phyloP scores from a whole-genome alignment of 2,329 filamentous ascomycete species.

The Microcyclospora tardicrescens region DNA sequence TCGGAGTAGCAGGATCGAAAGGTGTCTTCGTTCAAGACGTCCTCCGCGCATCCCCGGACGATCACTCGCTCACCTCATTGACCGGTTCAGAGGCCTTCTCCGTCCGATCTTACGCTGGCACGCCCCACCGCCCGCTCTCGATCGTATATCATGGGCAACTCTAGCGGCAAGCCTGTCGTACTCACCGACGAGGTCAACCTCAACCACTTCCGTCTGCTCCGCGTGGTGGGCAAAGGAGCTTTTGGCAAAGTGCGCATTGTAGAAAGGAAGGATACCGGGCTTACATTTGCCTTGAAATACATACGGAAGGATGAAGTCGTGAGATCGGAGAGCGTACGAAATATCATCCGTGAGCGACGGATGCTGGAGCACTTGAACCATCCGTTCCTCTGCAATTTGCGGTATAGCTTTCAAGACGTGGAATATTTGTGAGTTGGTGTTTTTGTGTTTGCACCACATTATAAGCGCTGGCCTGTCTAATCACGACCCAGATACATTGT shows the following conservation, averaged over 20 bases:
- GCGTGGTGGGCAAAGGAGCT: conserved; percentile 92
- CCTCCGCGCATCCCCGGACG: too few species aligned
- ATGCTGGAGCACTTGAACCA: conserved; percentile 99
- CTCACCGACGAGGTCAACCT: conserved; percentile 94
- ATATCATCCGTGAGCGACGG: conserved; percentile 91
- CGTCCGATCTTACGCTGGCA: not conserved
- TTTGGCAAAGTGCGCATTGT: conserved; percentile 99
- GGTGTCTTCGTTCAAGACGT: too few species aligned
- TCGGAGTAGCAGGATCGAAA: too few species aligned
- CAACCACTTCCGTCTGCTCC: conserved; percentile 88
- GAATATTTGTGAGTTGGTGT: conserved; percentile 71
- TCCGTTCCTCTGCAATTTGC: conserved; percentile 93
- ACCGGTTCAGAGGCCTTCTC: not conserved
- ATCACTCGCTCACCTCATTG: too few species aligned
- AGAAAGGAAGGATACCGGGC: conserved; percentile 84
- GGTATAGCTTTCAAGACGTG: conserved; percentile 98
- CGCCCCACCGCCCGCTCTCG: not conserved
- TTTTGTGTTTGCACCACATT: not conserved
- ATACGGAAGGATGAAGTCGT: conserved; percentile 99
- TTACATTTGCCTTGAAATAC: conserved; percentile 95
- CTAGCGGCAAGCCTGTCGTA: conserved; percentile 83
- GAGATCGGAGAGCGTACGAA: conserved; percentile 91
- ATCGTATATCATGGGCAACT: conserved; percentile 64
- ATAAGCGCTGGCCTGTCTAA: conserved; percentile 16
- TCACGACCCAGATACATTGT: conserved; percentile 58